Percentiles rank a stretch among this genome's conserved stretches.
phyloP scores from a whole-genome alignment of 1,284 basidiomycete genomes.

The Neonothopanus nambi region DNA sequence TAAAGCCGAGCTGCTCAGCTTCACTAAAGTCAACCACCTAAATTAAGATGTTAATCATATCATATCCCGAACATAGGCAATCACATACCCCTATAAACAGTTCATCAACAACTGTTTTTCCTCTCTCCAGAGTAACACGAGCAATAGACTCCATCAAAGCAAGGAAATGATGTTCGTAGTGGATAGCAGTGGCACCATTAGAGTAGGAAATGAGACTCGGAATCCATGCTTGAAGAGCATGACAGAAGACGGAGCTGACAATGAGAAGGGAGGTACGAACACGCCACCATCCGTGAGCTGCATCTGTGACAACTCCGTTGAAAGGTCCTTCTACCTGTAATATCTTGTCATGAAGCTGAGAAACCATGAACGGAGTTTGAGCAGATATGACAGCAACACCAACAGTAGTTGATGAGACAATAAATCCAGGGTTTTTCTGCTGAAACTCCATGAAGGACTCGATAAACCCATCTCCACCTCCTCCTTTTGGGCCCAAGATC shows the following conservation, averaged over 20 bases:
- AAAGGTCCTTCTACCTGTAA: not conserved
- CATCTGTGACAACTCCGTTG: slow-evolving; percentile 10
- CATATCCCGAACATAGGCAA: not conserved
- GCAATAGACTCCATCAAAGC: slow-evolving; percentile 5
- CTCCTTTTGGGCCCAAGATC: not conserved
- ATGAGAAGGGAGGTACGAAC: not conserved
- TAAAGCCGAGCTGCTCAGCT: slow-evolving; percentile 2
- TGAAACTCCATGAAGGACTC: slow-evolving; percentile 4
- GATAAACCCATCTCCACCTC: slow-evolving; percentile 7
- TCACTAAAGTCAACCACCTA: slow-evolving; percentile 24
- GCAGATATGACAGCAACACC: slow-evolving; percentile 6
- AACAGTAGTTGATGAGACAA: not conserved
- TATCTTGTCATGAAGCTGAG: slow-evolving; percentile 1
- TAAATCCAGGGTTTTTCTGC: not conserved
- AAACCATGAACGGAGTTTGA: slow-evolving; percentile 9
- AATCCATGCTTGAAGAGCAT: not conserved
- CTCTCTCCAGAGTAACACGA: not conserved
- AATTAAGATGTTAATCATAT: not conserved
- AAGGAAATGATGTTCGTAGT: slow-evolving; percentile 1
- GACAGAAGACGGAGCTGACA: slow-evolving; percentile 1
- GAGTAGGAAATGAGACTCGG: slow-evolving; percentile 1
- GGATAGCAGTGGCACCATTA: not conserved
- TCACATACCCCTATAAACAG: slow-evolving; percentile 24
- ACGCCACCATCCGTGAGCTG: slow-evolving; percentile 13
- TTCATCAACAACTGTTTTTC: slow-evolving; percentile 14